phyloP scores from a whole-genome alignment of 495 filamentous ascomycete genomes.

The Podospora bellae-mahoneyi region DNA sequence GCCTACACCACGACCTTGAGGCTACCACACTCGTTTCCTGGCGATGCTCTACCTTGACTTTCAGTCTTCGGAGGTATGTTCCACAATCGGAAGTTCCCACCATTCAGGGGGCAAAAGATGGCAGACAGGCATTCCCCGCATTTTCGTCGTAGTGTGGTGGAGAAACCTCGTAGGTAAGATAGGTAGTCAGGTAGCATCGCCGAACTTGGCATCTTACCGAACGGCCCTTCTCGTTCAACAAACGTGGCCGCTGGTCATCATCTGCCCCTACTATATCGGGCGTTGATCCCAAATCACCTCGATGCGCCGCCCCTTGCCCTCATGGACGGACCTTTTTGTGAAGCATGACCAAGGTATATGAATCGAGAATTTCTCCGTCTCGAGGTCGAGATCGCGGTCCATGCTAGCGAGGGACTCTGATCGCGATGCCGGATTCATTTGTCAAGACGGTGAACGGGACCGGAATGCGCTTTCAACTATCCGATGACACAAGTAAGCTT shows the following conservation, averaged over 20 bases:
- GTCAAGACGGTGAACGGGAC: background rate
- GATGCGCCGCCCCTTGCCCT: background rate
- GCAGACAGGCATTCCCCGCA: constrained; percentile 13
- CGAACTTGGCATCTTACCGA: background rate
- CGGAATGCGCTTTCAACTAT: background rate
- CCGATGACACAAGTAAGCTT: background rate
- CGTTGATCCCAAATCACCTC: constrained; percentile 1
- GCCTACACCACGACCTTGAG: background rate
- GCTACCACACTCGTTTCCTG: background rate
- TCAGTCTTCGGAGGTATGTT: background rate
- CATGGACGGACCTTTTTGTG: background rate
- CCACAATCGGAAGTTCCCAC: background rate
- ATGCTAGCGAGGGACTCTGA: background rate
- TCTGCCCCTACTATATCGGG: background rate
- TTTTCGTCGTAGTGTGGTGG: background rate
- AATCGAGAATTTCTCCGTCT: no score
- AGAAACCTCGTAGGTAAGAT: background rate
- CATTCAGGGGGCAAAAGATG: background rate
- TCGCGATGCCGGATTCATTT: background rate
- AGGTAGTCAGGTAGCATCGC: background rate
- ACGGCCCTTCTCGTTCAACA: background rate
- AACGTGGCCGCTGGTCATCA: background rate
- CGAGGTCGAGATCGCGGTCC: background rate
- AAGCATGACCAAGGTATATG: background rate
- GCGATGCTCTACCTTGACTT: background rate